Base-by-base conservation (phyloP, 306 rosid genomes). In the Corylus americana region DNA sequence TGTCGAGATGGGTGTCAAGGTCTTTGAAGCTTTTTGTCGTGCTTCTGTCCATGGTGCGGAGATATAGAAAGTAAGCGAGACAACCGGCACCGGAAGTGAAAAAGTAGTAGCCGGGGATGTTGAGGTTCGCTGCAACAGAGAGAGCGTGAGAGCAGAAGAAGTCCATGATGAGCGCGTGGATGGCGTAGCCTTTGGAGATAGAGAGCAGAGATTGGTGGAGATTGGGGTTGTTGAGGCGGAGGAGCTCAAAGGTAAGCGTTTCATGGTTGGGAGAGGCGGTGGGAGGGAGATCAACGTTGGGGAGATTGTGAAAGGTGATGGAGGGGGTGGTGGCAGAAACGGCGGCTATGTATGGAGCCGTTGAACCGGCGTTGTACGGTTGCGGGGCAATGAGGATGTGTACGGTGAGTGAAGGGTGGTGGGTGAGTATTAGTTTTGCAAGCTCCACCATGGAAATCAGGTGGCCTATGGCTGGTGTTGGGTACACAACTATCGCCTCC, bases 111-210 rank as follows among this genome's bases (percentile, higher is more conserved):
- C 80, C 55, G 11, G 88, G 87, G 47, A 89, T 51, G 53, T 81
- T 74, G 39, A 89, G 81, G 18, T 61, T 17, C 3, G 48, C 20
- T 1, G 89, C 47, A 9, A 81, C 83, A 13, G 78, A 17, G n/a
- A 82, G 50, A 2, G 73, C 58, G 6, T 50, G 22, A 39, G 16
- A 57, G 83, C 88, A 83, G 57, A 91, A 66, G 77, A 83, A 76
- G 57, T 89, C 89, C 58, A 88, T 18, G 55, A 89, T 35, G 50
- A 89, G 9, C 5, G 90, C 96, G 22, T 69, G 62, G 22, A 87
- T 39, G 47, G 55, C 7, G 73, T 63, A 42, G 71, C 18, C 63
- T 37, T 63, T 4, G 57, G 79, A 74, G 74, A 83, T 51, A 31
- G 79, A 71, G 4, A 59, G 4, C 4, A 83, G 76, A 7, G 82